Conservation (phyloP, 2,329 filamentous ascomycete genomes). For the Ophiostoma sp. region DNA sequence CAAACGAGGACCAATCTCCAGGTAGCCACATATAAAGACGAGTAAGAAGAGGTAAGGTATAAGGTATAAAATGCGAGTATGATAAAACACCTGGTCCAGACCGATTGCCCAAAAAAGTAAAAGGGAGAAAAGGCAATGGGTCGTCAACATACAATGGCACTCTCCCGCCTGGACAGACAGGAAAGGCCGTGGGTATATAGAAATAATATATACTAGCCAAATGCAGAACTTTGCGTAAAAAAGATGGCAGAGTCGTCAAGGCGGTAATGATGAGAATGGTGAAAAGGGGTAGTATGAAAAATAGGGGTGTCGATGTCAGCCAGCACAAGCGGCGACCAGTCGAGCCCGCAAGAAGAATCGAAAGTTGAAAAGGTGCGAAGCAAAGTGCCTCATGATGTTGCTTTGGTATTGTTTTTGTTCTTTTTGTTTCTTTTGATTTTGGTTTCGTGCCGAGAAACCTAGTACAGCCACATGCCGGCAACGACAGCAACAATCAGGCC, state of each 20-base stretch:
- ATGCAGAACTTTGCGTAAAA: neutral
- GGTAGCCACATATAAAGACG: neutral
- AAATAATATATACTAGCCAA: slow-evolving; percentile 19
- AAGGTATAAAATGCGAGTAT: slow-evolving; percentile 18
- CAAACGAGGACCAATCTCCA: neutral
- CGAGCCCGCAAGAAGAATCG: neutral
- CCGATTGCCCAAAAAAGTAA: neutral
- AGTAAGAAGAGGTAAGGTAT: neutral
- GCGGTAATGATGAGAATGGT: slow-evolving; percentile 30
- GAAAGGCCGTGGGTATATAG: slow-evolving; percentile 13
- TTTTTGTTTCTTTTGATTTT: neutral
- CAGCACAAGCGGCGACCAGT: neutral
- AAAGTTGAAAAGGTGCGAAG: neutral
- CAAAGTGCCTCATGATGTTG: neutral
- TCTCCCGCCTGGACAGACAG: neutral
- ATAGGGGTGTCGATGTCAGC: neutral
- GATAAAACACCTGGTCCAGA: slow-evolving; percentile 21
- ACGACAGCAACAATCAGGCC: slow-evolving; percentile 58
- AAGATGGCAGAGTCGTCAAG: slow-evolving; percentile 17
- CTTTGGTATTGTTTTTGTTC: slow-evolving; percentile 5
- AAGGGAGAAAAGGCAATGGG: slow-evolving; percentile 10
- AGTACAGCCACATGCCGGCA: slow-evolving; percentile 53
- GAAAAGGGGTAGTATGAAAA: neutral
- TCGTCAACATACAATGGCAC: neutral
- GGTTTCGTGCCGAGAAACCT: slow-evolving; percentile 12